Evolutionary conservation across 2,329 filamentous ascomycete genomes (phyloP), one percentile per base, ranked within the genome.

Genomic region (Zarea fungicola): DNA sequence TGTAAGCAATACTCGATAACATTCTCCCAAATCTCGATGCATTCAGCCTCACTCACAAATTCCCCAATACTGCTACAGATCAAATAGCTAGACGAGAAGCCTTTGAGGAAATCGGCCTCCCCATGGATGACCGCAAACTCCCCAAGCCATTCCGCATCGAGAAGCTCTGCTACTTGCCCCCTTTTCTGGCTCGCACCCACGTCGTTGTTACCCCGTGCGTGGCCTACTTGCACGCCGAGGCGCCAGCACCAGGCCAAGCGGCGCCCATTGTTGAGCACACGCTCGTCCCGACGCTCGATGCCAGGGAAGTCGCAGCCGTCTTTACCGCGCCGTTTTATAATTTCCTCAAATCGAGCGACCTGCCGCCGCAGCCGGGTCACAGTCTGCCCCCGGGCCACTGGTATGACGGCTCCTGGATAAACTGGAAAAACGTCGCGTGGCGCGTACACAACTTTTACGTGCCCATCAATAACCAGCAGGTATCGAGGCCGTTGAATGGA

Each of bases 371-470:
- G 10, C 53, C 64, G 49, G 60, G 69, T 55, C 52, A 64, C 58
- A 49, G 55, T 19, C 68, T 68, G 54, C 78, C 66, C 48, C 71
- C 65, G 29, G 81, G 81, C 0, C 76, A 81, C 49, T 97, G 91
- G 91, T 96, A 97, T 71, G 77, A 85, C 51, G 92, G 92, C 8
- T 71, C 69, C 25, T 96, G 92, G 92, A 80, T 83, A 46, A 74
- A 82, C 55, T 96, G 85, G 83, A 83, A 93, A 64, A 80, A 85
- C 54, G 73, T 74, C 44, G 77, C 78, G n/a, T 97, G 91, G 92
- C 71, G 77, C 57, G 77, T 95, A 75, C 92, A 96, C 68, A 91
- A 92, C 68, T 97, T 96, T 69, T 87, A 88, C 69, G 90, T 96
- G 22, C 91, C 89, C 2, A 80, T 91, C 29, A 78, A 78, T 46